Conservation (phyloP, 2,329 filamentous ascomycete species). For the Septoria linicola region DNA sequence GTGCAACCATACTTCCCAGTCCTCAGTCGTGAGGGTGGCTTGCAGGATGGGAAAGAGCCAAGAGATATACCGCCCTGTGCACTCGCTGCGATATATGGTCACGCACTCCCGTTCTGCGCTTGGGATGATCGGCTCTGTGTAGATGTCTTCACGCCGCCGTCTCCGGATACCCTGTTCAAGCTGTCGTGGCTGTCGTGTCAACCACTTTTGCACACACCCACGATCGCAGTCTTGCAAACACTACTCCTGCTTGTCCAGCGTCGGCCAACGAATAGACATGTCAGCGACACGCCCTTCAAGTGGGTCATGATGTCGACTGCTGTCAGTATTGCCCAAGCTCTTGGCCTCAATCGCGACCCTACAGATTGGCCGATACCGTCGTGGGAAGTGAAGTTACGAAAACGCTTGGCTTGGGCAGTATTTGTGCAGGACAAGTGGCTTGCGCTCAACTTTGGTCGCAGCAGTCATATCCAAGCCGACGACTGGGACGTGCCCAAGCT, state of each 20-base stretch:
- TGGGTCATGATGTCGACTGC: conserved; percentile 37
- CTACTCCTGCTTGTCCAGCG: conserved; percentile 38
- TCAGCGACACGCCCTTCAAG: conserved; percentile 38
- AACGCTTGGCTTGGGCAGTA: conserved; percentile 62
- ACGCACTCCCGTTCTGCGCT: conserved; percentile 46
- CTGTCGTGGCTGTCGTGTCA: conserved; percentile 36
- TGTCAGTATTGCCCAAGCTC: conserved; percentile 58
- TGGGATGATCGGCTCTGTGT: conserved; percentile 45
- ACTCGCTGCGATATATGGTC: conserved; percentile 46
- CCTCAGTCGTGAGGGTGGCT: conserved; percentile 39
- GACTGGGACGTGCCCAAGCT: conserved; percentile 57
- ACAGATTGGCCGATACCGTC: conserved; percentile 61
- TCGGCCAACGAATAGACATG: conserved; percentile 36
- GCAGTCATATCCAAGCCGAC: conserved; percentile 53
- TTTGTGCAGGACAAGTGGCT: conserved; percentile 67
- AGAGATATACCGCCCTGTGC: conserved; percentile 41
- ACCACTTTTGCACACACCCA: conserved; percentile 35
- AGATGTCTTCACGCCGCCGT: conserved; percentile 37
- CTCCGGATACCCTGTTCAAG: conserved; percentile 36
- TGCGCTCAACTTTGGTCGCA: conserved; percentile 57
- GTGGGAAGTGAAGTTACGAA: conserved; percentile 63
- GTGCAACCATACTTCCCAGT: conserved; percentile 49
- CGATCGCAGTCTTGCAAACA: conserved; percentile 35
- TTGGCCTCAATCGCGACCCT: conserved; percentile 62
- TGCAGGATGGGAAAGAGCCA: conserved; percentile 35